phyloP scores from a whole-genome alignment of 345 rosid genomes.

The Nasturtium officinale region DNA sequence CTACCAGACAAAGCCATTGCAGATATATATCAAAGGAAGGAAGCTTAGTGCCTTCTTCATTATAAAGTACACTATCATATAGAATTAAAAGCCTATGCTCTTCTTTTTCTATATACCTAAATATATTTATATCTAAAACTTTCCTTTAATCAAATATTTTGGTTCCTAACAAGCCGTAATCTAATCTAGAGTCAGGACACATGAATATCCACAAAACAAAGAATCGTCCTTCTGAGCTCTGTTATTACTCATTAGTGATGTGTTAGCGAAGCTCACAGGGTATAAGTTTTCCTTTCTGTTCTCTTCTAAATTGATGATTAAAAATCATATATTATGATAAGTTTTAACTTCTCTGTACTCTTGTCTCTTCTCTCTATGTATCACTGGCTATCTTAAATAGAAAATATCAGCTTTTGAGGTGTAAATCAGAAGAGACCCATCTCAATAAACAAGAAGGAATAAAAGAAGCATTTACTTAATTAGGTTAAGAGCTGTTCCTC shows the following conservation, averaged over 20 bases:
- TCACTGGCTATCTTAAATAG: conserved; percentile 45
- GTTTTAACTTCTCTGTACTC: conserved; percentile 30
- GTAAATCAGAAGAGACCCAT: conserved; percentile 49
- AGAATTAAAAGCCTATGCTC: conserved; percentile 40
- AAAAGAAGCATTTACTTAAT: conserved; percentile 46
- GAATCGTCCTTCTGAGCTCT: conserved; percentile 16
- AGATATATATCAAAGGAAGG: conserved; percentile 41
- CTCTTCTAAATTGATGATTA: conserved; percentile 22
- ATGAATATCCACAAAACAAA: conserved; percentile 28
- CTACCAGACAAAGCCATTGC: conserved; percentile 58
- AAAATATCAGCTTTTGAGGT: conserved; percentile 48
- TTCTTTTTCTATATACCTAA: conserved; percentile 32
- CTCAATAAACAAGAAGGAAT: conserved; percentile 46
- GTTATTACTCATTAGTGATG: conserved; percentile 35
- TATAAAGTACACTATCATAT: conserved; percentile 40
- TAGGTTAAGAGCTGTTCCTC: conserved; percentile 44
- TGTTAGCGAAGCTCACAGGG: conserved; percentile 27
- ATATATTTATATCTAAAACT: conserved; percentile 13
- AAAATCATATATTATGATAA: neutral
- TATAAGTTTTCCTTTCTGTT: conserved; percentile 16
- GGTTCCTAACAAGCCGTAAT: conserved; percentile 29
- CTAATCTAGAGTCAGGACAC: conserved; percentile 23
- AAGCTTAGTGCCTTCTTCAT: conserved; percentile 46
- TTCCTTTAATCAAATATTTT: conserved; percentile 28
- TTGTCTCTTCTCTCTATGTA: conserved; percentile 26